Evolutionary conservation across 352 stramenopile species (phyloP), one percentile per base, ranked within the genome.

Genomic region (Globisporangium uncinulatum): DNA sequence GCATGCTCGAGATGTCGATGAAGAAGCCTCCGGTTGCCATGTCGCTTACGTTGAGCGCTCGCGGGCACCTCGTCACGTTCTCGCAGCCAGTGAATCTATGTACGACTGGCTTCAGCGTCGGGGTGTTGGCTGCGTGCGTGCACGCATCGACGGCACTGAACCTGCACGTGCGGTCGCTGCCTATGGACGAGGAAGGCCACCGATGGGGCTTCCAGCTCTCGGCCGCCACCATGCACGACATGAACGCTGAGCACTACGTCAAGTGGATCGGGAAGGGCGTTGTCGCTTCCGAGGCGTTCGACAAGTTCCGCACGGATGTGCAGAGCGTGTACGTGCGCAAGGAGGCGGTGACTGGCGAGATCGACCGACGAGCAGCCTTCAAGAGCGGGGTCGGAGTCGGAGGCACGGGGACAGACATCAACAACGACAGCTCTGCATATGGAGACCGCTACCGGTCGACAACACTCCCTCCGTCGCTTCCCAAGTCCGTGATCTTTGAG

Each of bases 241-340:
- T 87, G 76, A 71, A 54, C 15, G 60, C 55, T 5, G 68, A 87
- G 7, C 76, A 89, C 47, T 89, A 66, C 51, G 54, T 67, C n/a
- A 70, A 76, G 51, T 89, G 79, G 79, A 69, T 89, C 34, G 79
- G 76, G 15, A 73, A 75, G 36, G 63, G 69, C n/a, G 51, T 86
- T 0, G 37, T 42, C 8, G 42, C 66, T 1, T 21, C 64, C 9
- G 24, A 36, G 32, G 56, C 61, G 2, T 86, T 84, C 41, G 79
- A 76, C 34, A 77, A 74, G 41, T 54, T 89, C 0, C 65, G 72
- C n/a, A 79, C 68, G 10, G 76, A 89, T 59, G 55, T 89, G 24
- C 74, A 87, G 57, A 71, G 63, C 45, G 79, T 85, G 11, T 86
- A 77, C 51, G 57, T 73, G 6, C 65, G 64, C 14, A 86, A 84